phyloP scores from a whole-genome alignment of 2,329 filamentous ascomycete genomes.

The Ampelomyces quisqualis region DNA sequence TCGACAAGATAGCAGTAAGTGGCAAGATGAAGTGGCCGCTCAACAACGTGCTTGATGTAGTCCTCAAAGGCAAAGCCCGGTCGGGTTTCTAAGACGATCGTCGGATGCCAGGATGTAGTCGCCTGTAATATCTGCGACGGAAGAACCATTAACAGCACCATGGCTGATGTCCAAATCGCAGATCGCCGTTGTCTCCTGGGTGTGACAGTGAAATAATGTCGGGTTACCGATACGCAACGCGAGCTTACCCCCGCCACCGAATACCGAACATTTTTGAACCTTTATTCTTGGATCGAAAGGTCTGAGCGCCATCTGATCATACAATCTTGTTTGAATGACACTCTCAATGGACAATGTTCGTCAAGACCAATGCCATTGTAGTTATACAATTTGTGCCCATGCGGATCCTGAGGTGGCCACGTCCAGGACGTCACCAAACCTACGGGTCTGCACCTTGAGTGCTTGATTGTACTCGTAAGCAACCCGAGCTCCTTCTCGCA shows the following conservation, averaged over 20 bases:
- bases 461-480: constrained; percentile 7
- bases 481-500: constrained; percentile 1
- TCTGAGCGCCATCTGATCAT: constrained; percentile 18
- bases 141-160: constrained; percentile 21
- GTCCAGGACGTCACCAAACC: not conserved
- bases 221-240: constrained; percentile 3
- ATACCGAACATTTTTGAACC: not conserved
- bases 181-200: constrained; percentile 5
- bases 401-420: constrained; percentile 9
- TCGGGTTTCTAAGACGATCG: constrained; percentile 9
- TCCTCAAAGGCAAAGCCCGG: constrained; percentile 15
- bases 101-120: constrained; percentile 19
- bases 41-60: constrained; percentile 17
- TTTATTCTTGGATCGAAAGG: not conserved
- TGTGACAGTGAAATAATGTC: constrained; percentile 17
- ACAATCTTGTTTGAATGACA: constrained; percentile 9
- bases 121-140: constrained; percentile 12
- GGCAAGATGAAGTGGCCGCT: constrained; percentile 3
- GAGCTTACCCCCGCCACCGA: constrained; percentile 4
- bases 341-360: constrained; percentile 21
- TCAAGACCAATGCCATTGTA: constrained; percentile 16
- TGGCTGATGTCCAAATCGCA: constrained; percentile 23
- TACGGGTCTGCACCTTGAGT: constrained; percentile 5
- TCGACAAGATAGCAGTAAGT: constrained; percentile 16
- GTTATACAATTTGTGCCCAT: constrained; percentile 22